Base-by-base conservation (phyloP, 495 filamentous ascomycete genomes). In the Achaetomiella virescens region DNA sequence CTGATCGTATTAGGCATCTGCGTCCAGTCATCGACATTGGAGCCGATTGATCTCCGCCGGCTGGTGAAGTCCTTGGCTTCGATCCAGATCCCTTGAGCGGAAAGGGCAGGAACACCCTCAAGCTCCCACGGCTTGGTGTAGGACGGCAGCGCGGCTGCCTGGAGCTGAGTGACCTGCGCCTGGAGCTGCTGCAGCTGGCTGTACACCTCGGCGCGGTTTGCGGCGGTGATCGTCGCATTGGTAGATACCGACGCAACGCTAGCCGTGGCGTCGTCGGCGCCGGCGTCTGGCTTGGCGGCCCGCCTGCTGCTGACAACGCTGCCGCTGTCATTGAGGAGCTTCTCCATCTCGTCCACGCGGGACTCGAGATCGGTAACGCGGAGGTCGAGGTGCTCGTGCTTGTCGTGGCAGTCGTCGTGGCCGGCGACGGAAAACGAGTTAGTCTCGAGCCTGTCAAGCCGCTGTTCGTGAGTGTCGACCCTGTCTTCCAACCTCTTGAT, bases 61-160 rank as follows among this genome's bases (percentile, higher is more conserved):
- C 63, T 72, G 7, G 70, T 65, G 24, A 78, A 75, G 11, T 80
- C 75, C 48, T 73, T 65, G 12, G 74, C 60, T 37, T 72, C 66
- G 59, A 78, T 76, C 84, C 84, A 88, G 31, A 87, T 67, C 7
- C 81, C 61, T 76, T 79, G 41, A 88, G 69, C 1, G 79, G 81
- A 68, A 84, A 88, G 31, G 85, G 84, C n/a, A 87, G 61, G 48
- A 87, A 78, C 17, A 87, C 74, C 82, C 61, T 88, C 84, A 22
- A 88, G 64, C 59, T 84, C 76, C 83, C 83, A 87, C 6, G 84
- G 84, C n/a, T 77, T 72, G 18, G 67, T 66, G 46, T 69, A 72
- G 0, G 83, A 78, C 10, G 85, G 83, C 24, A 79, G 62, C 11
- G 79, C 75, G 35, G 73, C 68, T 15, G 74, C 71, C 59, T 85